Evolutionary conservation across 2,329 filamentous ascomycete genomes (phyloP).

Genomic region (Talaromyces sp.): DNA sequence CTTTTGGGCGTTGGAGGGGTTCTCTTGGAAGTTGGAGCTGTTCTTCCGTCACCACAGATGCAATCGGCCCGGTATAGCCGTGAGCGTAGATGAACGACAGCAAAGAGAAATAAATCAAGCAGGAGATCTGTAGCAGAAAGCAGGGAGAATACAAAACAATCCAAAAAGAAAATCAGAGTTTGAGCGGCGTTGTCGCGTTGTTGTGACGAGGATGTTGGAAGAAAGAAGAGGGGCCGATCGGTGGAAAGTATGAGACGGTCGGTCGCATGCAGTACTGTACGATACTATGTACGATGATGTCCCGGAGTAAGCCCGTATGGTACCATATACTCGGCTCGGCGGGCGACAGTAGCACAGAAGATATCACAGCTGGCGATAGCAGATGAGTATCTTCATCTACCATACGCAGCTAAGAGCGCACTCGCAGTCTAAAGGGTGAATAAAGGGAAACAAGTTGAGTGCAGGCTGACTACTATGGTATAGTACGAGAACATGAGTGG

Average conservation of each 20-base stretch:
- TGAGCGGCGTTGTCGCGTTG: background rate
- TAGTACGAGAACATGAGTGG: slow-evolving; percentile 6
- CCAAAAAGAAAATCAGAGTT: background rate
- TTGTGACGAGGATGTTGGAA: background rate
- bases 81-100: background rate
- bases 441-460: background rate
- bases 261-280: background rate
- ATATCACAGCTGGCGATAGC: background rate
- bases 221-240: slow-evolving; percentile 4
- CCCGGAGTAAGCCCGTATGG: no score
- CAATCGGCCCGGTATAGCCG: background rate
- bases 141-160: background rate
- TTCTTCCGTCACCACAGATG: background rate
- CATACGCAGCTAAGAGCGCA: background rate
- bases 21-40: background rate
- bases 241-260: background rate
- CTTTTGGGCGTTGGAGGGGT: slow-evolving; percentile 12
- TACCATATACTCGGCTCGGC: background rate
- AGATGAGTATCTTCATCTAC: background rate
- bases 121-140: background rate
- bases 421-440: background rate
- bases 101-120: background rate
- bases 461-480: background rate
- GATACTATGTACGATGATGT: no score
- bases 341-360: background rate